Conservation (phyloP, 768 basidiomycete species). For the Lentinula lateritia region DNA sequence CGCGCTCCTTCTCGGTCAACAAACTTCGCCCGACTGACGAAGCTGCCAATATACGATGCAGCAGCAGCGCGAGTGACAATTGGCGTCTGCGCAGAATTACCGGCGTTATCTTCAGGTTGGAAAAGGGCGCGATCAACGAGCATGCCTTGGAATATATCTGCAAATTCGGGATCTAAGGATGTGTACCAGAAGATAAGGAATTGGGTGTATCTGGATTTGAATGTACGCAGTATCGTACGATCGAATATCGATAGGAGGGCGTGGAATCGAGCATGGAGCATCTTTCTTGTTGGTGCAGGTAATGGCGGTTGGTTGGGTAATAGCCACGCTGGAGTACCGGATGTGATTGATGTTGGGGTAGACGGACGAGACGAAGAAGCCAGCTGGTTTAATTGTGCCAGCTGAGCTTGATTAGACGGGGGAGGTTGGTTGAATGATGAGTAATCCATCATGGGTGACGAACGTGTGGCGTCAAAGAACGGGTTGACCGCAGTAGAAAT, state of each 20-base stretch:
- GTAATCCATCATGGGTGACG: not conserved
- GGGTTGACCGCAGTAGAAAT: constrained; percentile 13
- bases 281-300: constrained; percentile 21
- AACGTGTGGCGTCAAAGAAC: constrained; percentile 10
- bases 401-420: constrained; percentile 2
- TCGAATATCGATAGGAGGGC: constrained; percentile 91
- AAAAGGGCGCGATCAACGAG: constrained; percentile 90
- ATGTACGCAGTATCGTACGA: constrained; percentile 87
- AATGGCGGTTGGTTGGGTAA: constrained; percentile 15
- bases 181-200: constrained; percentile 96
- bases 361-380: constrained; percentile 7
- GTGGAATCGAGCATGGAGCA: constrained; percentile 67
- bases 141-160: constrained; percentile 90
- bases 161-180: constrained; percentile 82
- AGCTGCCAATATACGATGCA: constrained; percentile 88
- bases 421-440: not conserved
- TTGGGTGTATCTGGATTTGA: constrained; percentile 96
- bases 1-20: constrained; percentile 72
- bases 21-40: constrained; percentile 86
- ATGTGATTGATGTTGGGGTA: constrained; percentile 12
- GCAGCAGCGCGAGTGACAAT: constrained; percentile 86
- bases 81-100: constrained; percentile 35
- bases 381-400: constrained; percentile 8
- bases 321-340: constrained; percentile 16
- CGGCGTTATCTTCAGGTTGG: constrained; percentile 21